A percentile compares a stretch with the other conserved stretches of the same genome.
Conservation (phyloP, 2,329 filamentous ascomycete species). For the Hortaea sp. region DNA sequence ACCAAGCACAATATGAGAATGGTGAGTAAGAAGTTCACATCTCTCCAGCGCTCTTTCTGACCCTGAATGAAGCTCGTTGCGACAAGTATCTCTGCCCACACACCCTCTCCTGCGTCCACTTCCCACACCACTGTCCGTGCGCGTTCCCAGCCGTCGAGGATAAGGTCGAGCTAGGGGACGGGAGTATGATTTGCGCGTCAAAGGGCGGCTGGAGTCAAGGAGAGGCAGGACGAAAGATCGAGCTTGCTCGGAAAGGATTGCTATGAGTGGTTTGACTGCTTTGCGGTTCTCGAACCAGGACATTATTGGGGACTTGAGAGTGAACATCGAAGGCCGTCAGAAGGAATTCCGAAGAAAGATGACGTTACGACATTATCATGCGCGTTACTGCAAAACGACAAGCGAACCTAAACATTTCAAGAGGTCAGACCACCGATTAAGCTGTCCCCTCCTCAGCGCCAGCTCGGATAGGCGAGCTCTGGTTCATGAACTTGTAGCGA, state of each 20-base stretch:
- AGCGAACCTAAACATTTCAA: too few species aligned
- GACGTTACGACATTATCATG: too few species aligned
- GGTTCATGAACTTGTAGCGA: conserved; percentile 20
- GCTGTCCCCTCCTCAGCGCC: too few species aligned
- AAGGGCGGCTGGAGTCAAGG: conserved; percentile 65
- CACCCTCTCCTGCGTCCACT: conserved; percentile 88
- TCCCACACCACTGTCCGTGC: conserved; percentile 95
- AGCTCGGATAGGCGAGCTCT: not conserved
- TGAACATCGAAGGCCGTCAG: too few species aligned
- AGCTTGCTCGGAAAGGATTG: conserved; percentile 69
- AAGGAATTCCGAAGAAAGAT: too few species aligned
- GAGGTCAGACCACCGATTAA: too few species aligned
- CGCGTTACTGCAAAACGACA: too few species aligned
- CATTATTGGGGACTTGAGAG: too few species aligned
- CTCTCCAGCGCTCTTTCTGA: not conserved
- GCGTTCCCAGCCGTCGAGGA: conserved; percentile 58
- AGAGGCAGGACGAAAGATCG: conserved; percentile 65
- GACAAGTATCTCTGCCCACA: conserved; percentile 90
- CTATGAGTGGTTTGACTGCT: conserved; percentile 35
- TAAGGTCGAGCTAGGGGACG: conserved; percentile 62
- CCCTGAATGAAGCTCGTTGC: conserved; percentile 55
- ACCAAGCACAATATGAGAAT: conserved; percentile 58
- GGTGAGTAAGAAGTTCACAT: conserved; percentile 37
- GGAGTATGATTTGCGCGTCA: conserved; percentile 61
- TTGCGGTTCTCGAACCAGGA: too few species aligned